These are phyloP conservation scores for Xylaria cubensis DNA, from an alignment of 495 filamentous ascomycete species.

Conservation along the genomic window DNA sequence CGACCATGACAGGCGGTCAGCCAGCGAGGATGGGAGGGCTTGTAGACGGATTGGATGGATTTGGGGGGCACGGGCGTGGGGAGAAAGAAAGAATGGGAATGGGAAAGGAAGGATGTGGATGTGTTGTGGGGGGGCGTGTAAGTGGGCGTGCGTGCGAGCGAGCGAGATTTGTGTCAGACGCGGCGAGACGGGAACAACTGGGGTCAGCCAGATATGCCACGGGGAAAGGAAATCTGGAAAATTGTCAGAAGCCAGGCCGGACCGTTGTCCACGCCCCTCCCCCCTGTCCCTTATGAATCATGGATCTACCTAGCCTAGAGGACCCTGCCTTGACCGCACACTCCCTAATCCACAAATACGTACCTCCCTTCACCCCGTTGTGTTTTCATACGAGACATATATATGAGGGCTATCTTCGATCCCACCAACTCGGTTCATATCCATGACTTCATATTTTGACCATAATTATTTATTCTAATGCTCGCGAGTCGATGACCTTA, in stretches of 20 bases:
- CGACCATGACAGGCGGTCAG: conserved; percentile 46
- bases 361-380: conserved; percentile 6
- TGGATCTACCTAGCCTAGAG: conserved; percentile 19
- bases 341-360: conserved; percentile 23
- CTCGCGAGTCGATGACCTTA: not conserved
- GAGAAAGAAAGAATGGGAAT: conserved; percentile 13
- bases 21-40: conserved; percentile 26
- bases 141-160: too few relatives aligned
- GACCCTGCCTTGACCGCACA: conserved; percentile 20
- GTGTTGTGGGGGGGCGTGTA: not conserved
- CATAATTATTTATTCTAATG: conserved; percentile 10
- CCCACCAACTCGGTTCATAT: conserved; percentile 11
- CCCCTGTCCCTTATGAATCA: conserved; percentile 39
- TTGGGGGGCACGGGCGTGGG: conserved; percentile 28
- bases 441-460: conserved; percentile 24
- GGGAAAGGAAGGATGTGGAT: not conserved
- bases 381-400: conserved; percentile 24
- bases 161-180: conserved; percentile 37
- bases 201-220: conserved; percentile 25
- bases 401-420: conserved; percentile 29
- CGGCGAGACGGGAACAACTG: conserved; percentile 33
- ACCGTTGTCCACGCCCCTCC: conserved; percentile 38
- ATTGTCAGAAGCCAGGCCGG: conserved; percentile 38
- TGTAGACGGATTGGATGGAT: conserved; percentile 31
- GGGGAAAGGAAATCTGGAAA: conserved; percentile 36